Conservation (phyloP, 805 yeast species). For the Lipomyces kockii region DNA sequence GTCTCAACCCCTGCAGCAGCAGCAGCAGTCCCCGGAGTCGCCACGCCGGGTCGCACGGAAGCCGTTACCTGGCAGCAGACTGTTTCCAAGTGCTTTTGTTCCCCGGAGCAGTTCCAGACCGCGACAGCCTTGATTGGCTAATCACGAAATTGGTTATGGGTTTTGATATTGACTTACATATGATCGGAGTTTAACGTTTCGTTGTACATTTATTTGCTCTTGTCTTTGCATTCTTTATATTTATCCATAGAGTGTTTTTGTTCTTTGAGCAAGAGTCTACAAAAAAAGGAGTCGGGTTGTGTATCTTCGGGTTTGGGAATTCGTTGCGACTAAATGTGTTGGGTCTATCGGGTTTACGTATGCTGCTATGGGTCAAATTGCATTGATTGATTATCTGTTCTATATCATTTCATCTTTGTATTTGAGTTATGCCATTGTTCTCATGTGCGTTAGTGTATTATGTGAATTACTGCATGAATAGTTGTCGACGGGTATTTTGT, state of each 20-base stretch:
- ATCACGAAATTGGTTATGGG: not conserved
- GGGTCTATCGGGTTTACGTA: not conserved
- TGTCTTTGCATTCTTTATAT: not conserved
- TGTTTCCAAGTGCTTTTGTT: not conserved
- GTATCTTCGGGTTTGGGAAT: not conserved
- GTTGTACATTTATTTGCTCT: constrained; percentile 1
- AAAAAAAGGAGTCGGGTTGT: not conserved
- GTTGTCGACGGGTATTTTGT: too few species aligned
- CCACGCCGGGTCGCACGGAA: constrained; percentile 12
- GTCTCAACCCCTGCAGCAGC: constrained; percentile 7
- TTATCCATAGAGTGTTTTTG: not conserved
- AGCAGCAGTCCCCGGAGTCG: constrained; percentile 6
- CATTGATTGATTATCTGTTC: not conserved
- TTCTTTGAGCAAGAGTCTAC: not conserved
- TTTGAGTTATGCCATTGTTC: not conserved
- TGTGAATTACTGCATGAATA: not conserved
- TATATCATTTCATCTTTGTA: not conserved
- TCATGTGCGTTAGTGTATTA: not conserved
- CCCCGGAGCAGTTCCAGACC: not conserved
- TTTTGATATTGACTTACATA: not conserved
- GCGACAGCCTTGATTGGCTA: constrained; percentile 6
- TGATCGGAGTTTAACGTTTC: not conserved
- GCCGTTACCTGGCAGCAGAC: constrained; percentile 9
- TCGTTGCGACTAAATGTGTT: not conserved
- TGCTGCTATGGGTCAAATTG: not conserved